Conservation (phyloP, 1,139 yeast genomes). For the Yamadazyma atlantica region DNA sequence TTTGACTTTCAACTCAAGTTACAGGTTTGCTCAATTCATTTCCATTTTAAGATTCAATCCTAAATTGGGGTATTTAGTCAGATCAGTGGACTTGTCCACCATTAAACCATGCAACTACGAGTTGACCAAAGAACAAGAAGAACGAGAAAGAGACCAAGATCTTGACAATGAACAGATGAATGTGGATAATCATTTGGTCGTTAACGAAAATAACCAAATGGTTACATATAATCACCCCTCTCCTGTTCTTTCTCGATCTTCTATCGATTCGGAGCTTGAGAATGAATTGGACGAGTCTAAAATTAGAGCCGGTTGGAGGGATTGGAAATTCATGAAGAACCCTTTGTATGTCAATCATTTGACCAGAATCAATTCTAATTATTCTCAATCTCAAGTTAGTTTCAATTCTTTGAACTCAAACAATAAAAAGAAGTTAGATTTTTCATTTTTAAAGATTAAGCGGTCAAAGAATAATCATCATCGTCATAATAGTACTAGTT, state of each 20-base stretch:
- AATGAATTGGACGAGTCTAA: conserved; percentile 14
- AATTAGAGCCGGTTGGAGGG: conserved; percentile 78
- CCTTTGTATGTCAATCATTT: conserved; percentile 52
- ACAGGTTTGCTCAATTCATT: conserved; percentile 75
- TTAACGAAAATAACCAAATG: conserved; percentile 24
- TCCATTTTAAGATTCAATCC: conserved; percentile 57
- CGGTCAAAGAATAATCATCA: conserved; percentile 10
- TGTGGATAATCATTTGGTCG: conserved; percentile 9
- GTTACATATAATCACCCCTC: conserved; percentile 4
- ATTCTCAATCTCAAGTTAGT: conserved; percentile 16
- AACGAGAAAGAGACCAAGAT: conserved; percentile 4
- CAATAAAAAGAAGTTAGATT: conserved; percentile 12
- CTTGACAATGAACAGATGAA: background rate
- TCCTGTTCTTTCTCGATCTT: conserved; percentile 1
- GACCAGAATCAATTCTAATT: conserved; percentile 27
- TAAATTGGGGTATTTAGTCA: conserved; percentile 56
- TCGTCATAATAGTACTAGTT: conserved; percentile 3
- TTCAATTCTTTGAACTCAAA: conserved; percentile 16
- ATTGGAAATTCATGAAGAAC: conserved; percentile 73
- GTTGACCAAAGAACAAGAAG: conserved; percentile 4
- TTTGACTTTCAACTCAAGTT: conserved; percentile 65
- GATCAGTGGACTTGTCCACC: conserved; percentile 55
- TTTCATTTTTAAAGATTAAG: conserved; percentile 20
- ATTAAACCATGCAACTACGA: conserved; percentile 49
- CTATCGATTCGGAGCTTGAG: conserved; percentile 5